These are phyloP conservation scores for Bacterosira constricta DNA, from an alignment of 108 stramenopile species.

Conservation along the genomic window DNA sequence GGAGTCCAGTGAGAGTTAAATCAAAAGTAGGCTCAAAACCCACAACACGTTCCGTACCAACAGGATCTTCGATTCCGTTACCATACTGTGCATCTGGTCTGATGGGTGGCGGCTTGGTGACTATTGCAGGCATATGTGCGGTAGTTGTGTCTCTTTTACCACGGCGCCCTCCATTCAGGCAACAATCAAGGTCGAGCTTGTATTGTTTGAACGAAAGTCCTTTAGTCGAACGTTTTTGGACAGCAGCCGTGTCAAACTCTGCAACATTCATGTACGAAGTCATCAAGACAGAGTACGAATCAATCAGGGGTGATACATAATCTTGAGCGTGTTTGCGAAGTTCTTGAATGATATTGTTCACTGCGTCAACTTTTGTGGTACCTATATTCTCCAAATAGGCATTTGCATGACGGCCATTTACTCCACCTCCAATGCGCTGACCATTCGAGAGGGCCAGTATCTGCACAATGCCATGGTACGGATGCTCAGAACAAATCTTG, in stretches of 20 bases:
- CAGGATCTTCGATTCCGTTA: constrained; percentile 64
- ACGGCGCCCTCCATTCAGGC: constrained; percentile 47
- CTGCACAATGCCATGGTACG: constrained; percentile 86
- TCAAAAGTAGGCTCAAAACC: constrained; percentile 71
- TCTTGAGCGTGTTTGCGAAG: constrained; percentile 42
- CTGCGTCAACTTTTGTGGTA: constrained; percentile 62
- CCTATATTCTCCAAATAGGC: constrained; percentile 57
- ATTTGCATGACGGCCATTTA: constrained; percentile 49
- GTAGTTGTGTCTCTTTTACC: constrained; percentile 24
- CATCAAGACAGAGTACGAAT: constrained; percentile 57
- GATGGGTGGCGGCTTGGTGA: constrained; percentile 71
- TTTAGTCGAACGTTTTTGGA: constrained; percentile 29
- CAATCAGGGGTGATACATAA: constrained; percentile 58
- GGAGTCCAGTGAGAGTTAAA: constrained; percentile 82
- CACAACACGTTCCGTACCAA: constrained; percentile 66
- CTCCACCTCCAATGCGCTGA: constrained; percentile 56
- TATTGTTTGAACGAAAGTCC: constrained; percentile 35
- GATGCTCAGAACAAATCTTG: constrained; percentile 81
- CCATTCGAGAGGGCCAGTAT: constrained; percentile 82
- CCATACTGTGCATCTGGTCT: constrained; percentile 72
- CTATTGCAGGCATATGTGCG: constrained; percentile 58
- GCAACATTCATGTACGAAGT: constrained; percentile 78
- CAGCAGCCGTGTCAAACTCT: constrained; percentile 27
- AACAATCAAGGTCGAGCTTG: constrained; percentile 54
- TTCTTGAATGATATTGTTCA: constrained; percentile 50